Base-by-base conservation (phyloP, 768 basidiomycete genomes). In the Gymnopilus junonius region DNA sequence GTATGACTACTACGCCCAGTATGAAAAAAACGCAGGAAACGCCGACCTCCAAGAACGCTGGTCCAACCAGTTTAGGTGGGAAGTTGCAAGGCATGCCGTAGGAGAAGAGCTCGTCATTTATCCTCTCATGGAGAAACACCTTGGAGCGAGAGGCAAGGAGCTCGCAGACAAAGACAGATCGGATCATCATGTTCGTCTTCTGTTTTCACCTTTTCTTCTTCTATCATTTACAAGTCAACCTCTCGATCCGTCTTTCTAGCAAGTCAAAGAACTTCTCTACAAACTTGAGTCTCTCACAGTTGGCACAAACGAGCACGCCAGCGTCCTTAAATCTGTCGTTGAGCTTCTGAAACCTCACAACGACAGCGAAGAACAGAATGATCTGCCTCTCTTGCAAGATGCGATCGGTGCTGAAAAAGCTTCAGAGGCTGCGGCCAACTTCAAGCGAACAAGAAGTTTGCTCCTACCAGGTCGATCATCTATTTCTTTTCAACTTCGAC, bases 71-170 rank as follows among this genome's bases (percentile, higher is more conserved):
- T 75, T 88, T 5, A 79, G 75, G 12, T 88, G 86, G 87, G 86
- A 87, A 72, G 76, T 88, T 40, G 87, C 86, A 1, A 79, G 85
- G 0, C 87, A 88, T 62, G 83, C 87, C 3, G 82, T 84, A 7
- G 85, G 82, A 14, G 87, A 89, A 70, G 88, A 90, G 70, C 80
- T 88, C 39, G 77, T 89, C 37, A 83, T 88, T 0, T 89, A 89
- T 66, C 87, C 87, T 14, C 77, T 87, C 48, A 82, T 88, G 78
- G 86, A 88, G 68, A 76, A 81, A 61, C 76, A 83, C 58, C 80
- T 88, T 59, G 87, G 87, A 5, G 73, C 74, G 2, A 69, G 83
- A 65, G 88, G 87, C 4, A 70, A 71, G 48, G 58, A 80, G 43
- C 79, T 88, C 17, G 82, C 87, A 0, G 80, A 86, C 63, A 74